phyloP scores from a whole-genome alignment of 345 rosid species.

The Gossypium arboreum region DNA sequence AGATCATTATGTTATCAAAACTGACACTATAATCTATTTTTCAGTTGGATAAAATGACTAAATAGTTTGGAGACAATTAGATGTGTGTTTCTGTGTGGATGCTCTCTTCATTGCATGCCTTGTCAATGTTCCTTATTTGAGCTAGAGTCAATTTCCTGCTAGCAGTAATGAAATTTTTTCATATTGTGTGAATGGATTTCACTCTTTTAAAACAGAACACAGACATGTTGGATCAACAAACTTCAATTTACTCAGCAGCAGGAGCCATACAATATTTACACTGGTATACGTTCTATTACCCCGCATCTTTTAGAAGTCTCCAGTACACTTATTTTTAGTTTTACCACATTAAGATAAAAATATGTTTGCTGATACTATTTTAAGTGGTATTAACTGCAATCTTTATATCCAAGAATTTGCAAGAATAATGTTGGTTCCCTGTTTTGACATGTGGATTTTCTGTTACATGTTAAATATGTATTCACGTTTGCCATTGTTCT shows the following conservation, averaged over 20 bases:
- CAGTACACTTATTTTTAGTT: neutral
- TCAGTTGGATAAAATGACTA: conserved; percentile 3
- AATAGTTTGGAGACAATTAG: neutral
- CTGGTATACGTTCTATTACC: conserved; percentile 50
- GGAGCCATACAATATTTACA: conserved; percentile 99
- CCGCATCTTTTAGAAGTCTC: neutral
- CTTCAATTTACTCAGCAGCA: conserved; percentile 95
- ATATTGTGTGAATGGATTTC: conserved; percentile 15
- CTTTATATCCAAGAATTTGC: neutral
- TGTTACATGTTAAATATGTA: neutral
- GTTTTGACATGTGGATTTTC: conserved; percentile 7
- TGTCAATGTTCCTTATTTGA: neutral
- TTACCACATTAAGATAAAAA: neutral
- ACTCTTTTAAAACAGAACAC: conserved; percentile 63
- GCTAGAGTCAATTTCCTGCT: neutral
- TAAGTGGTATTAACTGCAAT: conserved; percentile 7
- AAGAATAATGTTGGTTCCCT: neutral
- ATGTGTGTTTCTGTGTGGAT: conserved; percentile 4
- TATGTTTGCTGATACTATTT: conserved; percentile 4
- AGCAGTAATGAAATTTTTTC: neutral
- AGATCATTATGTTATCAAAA: conserved; percentile 11
- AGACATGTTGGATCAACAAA: conserved; percentile 98
- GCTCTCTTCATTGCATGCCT: conserved; percentile 4
- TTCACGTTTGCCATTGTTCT: conserved; percentile 2
- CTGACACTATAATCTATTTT: neutral